These are phyloP conservation scores for Puccinia horiana DNA, from an alignment of 1,284 basidiomycete species.

Conservation along the genomic window DNA sequence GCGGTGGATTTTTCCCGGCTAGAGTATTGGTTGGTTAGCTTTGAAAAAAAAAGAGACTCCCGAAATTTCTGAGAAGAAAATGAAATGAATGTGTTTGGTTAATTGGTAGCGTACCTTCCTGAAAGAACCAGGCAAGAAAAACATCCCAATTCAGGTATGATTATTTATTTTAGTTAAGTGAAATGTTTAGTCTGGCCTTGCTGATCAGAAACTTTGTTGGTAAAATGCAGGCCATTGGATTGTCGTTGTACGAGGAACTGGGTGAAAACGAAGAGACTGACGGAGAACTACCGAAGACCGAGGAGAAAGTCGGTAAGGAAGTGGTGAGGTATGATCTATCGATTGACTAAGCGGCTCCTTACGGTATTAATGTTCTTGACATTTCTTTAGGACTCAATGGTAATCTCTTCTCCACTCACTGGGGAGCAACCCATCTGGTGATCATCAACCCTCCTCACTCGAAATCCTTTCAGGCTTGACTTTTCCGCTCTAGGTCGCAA, in stretches of 20 bases:
- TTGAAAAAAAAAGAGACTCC: too few species aligned
- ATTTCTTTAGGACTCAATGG: slow-evolving; percentile 37
- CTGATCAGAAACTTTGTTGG: not conserved
- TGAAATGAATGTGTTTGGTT: too few species aligned
- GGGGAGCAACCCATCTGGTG: not conserved
- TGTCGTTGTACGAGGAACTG: slow-evolving; percentile 85
- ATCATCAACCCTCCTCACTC: not conserved
- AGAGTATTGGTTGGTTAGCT: slow-evolving; percentile 71
- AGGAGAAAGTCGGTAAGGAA: slow-evolving; percentile 46
- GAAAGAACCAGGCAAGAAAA: slow-evolving; percentile 69
- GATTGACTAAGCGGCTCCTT: too few species aligned
- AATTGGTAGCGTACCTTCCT: slow-evolving; percentile 74
- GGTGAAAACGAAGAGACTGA: slow-evolving; percentile 47
- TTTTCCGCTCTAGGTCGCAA: slow-evolving; percentile 61
- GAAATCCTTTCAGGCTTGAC: slow-evolving; percentile 27
- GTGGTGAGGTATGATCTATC: slow-evolving; percentile 23
- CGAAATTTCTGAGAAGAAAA: too few species aligned
- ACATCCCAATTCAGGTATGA: slow-evolving; percentile 50
- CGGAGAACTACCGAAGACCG: slow-evolving; percentile 41
- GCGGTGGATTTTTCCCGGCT: slow-evolving; percentile 85
- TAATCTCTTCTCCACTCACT: not conserved
- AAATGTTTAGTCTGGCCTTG: too few species aligned
- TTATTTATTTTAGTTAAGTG: not conserved
- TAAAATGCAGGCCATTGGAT: slow-evolving; percentile 74
- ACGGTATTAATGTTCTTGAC: not conserved